phyloP scores from a whole-genome alignment of 179 eudicot species.

The Spinacia oleracea region DNA sequence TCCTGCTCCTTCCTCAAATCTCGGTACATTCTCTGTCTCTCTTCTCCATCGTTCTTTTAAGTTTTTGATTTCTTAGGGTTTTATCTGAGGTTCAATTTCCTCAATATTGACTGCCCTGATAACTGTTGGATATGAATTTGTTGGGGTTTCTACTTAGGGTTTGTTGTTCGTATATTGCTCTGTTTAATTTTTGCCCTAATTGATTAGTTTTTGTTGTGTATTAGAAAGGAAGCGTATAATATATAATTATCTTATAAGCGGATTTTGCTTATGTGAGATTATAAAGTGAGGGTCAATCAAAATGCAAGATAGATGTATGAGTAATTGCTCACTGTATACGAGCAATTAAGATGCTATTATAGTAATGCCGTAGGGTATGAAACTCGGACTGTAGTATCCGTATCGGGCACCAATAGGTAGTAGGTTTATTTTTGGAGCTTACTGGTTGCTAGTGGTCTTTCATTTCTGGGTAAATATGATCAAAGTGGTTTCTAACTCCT shows the following conservation, averaged over 20 bases:
- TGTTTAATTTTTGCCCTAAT: not conserved
- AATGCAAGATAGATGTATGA: not conserved
- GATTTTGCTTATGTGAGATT: too few relatives aligned
- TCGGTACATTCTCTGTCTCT: constrained; percentile 25
- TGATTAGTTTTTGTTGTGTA: too few relatives aligned
- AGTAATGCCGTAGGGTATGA: not conserved
- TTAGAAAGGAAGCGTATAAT: not conserved
- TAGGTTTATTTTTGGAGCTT: not conserved
- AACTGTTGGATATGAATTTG: not conserved
- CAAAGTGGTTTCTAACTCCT: not conserved
- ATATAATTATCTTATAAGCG: not conserved
- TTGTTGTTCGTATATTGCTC: not conserved
- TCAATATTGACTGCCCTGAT: not conserved
- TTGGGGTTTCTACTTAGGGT: not conserved
- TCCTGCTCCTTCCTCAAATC: constrained; percentile 20
- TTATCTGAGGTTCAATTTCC: not conserved
- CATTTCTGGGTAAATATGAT: not conserved
- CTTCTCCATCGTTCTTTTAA: not conserved
- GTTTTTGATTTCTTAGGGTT: constrained; percentile 17
- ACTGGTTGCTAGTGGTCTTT: not conserved
- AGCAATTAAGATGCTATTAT: not conserved
- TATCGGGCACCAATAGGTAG: too few relatives aligned
- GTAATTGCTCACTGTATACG: not conserved
- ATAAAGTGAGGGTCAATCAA: not conserved
- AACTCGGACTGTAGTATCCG: too few relatives aligned